These are phyloP conservation scores for Phytophthora pisi DNA, from an alignment of 352 stramenopile genomes.

Conservation along the genomic window DNA sequence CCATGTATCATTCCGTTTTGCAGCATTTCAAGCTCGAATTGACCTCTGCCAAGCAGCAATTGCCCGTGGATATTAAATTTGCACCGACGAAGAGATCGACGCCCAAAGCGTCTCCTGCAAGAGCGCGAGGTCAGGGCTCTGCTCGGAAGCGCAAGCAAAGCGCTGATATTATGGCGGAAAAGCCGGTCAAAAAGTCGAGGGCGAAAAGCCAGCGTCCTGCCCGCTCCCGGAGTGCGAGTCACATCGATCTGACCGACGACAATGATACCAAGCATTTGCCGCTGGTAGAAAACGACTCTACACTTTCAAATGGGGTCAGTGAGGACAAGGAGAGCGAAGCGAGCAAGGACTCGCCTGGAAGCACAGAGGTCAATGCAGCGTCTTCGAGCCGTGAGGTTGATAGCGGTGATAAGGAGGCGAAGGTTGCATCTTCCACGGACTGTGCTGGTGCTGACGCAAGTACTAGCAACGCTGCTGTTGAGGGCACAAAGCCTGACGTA, in stretches of 20 bases:
- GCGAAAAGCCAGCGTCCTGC: constrained; percentile 26
- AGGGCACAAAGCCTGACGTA: neutral
- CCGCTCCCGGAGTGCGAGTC: constrained; percentile 9
- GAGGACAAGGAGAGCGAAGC: neutral
- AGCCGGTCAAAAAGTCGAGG: constrained; percentile 38
- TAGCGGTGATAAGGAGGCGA: constrained; percentile 4
- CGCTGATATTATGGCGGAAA: constrained; percentile 26
- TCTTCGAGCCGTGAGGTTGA: neutral
- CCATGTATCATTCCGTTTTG: constrained; percentile 56
- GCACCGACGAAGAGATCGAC: neutral
- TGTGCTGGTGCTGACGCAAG: neutral
- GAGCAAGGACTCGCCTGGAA: neutral
- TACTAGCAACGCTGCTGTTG: neutral
- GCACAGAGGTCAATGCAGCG: neutral
- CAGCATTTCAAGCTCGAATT: constrained; percentile 31
- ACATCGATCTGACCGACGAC: constrained; percentile 40
- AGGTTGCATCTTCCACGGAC: neutral
- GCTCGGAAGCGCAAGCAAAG: constrained; percentile 53
- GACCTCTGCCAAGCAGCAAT: constrained; percentile 6
- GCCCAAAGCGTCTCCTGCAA: constrained; percentile 15
- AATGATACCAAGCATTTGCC: constrained; percentile 9
- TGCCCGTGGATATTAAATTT: constrained; percentile 10
- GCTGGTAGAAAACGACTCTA: neutral
- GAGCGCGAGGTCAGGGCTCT: constrained; percentile 13
- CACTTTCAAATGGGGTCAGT: neutral